Percentiles rank a stretch among this genome's conserved stretches.
Evolutionary conservation across 139 green algal genomes (phyloP).

Genomic region (Astrephomene gubernaculifera): DNA sequence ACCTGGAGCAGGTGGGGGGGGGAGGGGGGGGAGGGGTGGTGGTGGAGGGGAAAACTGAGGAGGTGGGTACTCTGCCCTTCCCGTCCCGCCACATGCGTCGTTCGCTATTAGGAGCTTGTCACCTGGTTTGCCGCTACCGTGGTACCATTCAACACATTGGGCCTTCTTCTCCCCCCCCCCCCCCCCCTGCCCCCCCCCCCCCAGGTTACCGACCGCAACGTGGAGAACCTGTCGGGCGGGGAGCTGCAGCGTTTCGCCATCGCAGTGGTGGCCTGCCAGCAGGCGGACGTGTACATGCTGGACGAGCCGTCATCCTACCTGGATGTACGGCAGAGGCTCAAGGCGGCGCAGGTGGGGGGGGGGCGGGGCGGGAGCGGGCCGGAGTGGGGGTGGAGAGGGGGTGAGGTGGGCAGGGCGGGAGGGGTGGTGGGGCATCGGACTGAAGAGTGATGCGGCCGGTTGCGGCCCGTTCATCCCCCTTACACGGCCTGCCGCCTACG

Average conservation of each 20-base stretch:
- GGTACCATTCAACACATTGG: neutral
- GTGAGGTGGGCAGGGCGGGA: neutral
- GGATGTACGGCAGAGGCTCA: conserved; percentile 97
- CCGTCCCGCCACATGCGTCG: conserved; percentile 9
- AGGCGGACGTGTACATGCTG: conserved; percentile 98
- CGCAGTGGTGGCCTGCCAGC: conserved; percentile 84
- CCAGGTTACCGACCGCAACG: conserved; percentile 94
- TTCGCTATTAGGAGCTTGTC: too few species aligned
- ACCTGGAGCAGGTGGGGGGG: conserved; percentile 86
- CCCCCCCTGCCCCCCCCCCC: neutral
- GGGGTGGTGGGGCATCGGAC: neutral
- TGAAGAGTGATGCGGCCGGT: too few species aligned
- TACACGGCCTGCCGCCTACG: too few species aligned
- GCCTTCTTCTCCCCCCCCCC: neutral
- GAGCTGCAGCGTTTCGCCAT: conserved; percentile 99
- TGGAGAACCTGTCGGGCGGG: conserved; percentile 95
- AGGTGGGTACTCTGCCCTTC: too few species aligned
- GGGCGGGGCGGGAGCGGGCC: neutral
- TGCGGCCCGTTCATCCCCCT: too few species aligned
- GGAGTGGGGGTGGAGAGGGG: neutral
- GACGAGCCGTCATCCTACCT: conserved; percentile 98
- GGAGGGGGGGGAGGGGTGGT: neutral
- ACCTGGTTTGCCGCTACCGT: conserved; percentile 3
- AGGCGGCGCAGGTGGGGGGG: conserved; percentile 84
- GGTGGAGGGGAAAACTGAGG: neutral